Evolutionary conservation across 495 filamentous ascomycete genomes (phyloP).

Genomic region (Immersiella caudata): DNA sequence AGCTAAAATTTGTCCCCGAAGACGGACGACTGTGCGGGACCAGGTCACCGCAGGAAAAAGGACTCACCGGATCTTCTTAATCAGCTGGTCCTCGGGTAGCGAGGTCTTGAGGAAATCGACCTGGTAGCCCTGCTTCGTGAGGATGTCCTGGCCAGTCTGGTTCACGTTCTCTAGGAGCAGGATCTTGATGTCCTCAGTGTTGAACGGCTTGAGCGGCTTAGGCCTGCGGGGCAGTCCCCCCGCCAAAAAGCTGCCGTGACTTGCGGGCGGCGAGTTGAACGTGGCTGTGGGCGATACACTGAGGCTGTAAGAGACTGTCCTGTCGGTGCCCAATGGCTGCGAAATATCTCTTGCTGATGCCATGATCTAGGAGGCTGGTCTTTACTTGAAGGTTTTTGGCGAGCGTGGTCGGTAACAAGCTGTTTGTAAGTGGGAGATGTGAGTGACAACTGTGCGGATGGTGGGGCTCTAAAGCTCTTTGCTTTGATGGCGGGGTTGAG

Average conservation of each 20-base stretch:
- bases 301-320: conserved; percentile 55
- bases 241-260: conserved; percentile 39
- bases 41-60: conserved; percentile 16
- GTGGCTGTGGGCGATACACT: conserved; percentile 58
- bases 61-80: conserved; percentile 90
- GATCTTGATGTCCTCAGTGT: conserved; percentile 93
- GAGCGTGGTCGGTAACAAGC: not conserved
- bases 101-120: conserved; percentile 90
- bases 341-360: conserved; percentile 47
- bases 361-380: conserved; percentile 29
- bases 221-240: conserved; percentile 37
- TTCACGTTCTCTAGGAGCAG: conserved; percentile 96
- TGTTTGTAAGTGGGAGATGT: not conserved
- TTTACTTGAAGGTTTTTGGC: not conserved
- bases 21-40: conserved; percentile 18
- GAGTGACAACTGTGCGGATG: not conserved
- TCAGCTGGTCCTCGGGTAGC: conserved; percentile 87
- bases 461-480: not conserved
- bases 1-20: conserved; percentile 28
- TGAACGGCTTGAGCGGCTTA: conserved; percentile 93
- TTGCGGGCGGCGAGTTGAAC: conserved; percentile 66
- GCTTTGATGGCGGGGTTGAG: conserved; percentile 9
- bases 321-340: conserved; percentile 23
- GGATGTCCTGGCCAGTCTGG: conserved; percentile 79
- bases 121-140: conserved; percentile 88